Conservation (phyloP, 176 grass and related monocot genomes). For the Areca catechu region DNA sequence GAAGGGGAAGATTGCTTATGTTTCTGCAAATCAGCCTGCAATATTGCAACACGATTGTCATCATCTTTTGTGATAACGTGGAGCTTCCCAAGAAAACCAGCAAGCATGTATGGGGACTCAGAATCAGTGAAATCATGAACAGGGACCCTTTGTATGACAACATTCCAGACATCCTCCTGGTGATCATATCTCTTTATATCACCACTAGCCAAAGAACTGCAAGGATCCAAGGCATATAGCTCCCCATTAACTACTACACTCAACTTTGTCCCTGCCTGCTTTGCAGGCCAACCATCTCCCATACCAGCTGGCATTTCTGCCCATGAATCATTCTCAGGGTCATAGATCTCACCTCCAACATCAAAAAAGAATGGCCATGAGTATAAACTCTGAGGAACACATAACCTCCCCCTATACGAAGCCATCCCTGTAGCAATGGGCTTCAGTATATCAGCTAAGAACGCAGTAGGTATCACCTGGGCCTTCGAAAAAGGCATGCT, state of each 20-base stretch:
- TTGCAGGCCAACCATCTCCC: conserved; percentile 75
- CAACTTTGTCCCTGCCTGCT: conserved; percentile 59
- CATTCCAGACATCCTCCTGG: conserved; percentile 65
- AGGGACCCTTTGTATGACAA: conserved; percentile 34
- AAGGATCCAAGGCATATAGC: conserved; percentile 65
- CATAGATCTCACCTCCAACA: conserved; percentile 63
- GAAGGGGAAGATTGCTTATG: no score
- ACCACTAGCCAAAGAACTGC: conserved; percentile 32
- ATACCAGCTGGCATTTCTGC: conserved; percentile 62
- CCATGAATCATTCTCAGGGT: conserved; percentile 52
- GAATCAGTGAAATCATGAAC: background rate
- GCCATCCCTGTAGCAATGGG: conserved; percentile 55
- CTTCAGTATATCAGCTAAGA: conserved; percentile 59
- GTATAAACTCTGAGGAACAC: conserved; percentile 76
- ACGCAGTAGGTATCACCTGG: conserved; percentile 36
- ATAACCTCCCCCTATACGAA: conserved; percentile 52
- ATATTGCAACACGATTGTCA: no score
- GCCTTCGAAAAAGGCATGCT: conserved; percentile 61
- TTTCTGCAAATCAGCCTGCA: no score
- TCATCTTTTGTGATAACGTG: no score
- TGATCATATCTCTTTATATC: conserved; percentile 73
- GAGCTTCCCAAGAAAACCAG: no score
- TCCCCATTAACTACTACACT: conserved; percentile 46
- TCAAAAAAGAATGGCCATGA: conserved; percentile 75
- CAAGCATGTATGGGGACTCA: no score